Evolutionary conservation across 495 filamentous ascomycete species (phyloP).

Genomic region (Penicillium cosmopolitanum): DNA sequence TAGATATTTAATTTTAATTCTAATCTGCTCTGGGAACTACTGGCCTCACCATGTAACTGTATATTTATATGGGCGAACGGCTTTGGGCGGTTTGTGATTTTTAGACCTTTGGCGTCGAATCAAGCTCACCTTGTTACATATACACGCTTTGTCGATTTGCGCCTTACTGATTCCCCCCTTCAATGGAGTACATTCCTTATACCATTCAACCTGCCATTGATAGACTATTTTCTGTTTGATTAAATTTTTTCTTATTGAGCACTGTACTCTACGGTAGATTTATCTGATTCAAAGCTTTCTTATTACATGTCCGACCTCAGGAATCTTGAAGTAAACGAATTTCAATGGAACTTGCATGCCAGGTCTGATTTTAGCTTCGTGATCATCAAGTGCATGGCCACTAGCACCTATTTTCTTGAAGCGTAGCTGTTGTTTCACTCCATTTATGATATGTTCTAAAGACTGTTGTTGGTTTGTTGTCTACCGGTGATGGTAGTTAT

Average conservation of each 20-base stretch:
- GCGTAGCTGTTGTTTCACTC: too few species aligned
- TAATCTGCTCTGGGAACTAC: constrained; percentile 31
- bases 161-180: constrained; percentile 27
- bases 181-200: constrained; percentile 46
- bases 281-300: neutral
- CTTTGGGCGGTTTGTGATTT: constrained; percentile 16
- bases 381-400: too few species aligned
- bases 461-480: too few species aligned
- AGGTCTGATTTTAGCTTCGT: too few species aligned
- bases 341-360: too few species aligned
- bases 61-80: constrained; percentile 4
- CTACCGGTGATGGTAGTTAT: too few species aligned
- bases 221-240: neutral
- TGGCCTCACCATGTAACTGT: constrained; percentile 1
- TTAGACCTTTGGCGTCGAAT: constrained; percentile 7
- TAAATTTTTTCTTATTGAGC: constrained; percentile 7
- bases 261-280: neutral
- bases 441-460: too few species aligned
- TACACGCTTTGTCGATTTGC: constrained; percentile 19
- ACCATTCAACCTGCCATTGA: constrained; percentile 8
- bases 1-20: constrained; percentile 50
- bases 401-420: too few species aligned
- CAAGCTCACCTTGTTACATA: constrained; percentile 21
- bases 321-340: neutral
- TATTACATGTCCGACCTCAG: neutral